These are phyloP conservation scores for Rhodotorula toruloides DNA, from an alignment of 768 basidiomycete genomes.

Conservation along the genomic window DNA sequence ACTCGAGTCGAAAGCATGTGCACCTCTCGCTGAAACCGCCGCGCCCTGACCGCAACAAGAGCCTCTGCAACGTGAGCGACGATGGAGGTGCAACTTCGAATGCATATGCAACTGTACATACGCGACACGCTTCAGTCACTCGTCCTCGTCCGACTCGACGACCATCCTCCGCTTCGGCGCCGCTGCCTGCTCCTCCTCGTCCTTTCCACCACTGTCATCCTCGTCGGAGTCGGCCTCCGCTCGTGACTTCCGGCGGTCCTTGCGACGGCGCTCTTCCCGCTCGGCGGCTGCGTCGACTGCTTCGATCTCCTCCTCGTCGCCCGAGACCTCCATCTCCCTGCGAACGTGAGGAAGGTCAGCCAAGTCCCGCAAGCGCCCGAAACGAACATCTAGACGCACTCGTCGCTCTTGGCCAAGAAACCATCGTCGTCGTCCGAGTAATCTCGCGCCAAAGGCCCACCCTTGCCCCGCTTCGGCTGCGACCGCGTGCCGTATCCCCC, in stretches of 20 bases:
- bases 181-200: slow-evolving; percentile 1
- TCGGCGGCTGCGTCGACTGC: slow-evolving; percentile 27
- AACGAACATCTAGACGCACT: slow-evolving; percentile 6
- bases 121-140: no score
- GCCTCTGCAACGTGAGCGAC: no score
- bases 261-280: slow-evolving; percentile 22
- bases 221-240: background rate
- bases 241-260: slow-evolving; percentile 13
- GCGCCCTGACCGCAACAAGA: no score
- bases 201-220: background rate
- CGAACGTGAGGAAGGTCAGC: background rate
- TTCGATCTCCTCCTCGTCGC: slow-evolving; percentile 22
- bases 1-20: no score
- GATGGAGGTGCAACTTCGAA: no score
- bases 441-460: background rate
- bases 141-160: slow-evolving; percentile 28
- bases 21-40: no score
- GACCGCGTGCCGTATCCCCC: slow-evolving; percentile 2
- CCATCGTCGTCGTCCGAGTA: slow-evolving; percentile 34
- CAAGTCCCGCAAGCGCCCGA: background rate
- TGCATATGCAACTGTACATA: no score
- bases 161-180: slow-evolving; percentile 12
- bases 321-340: slow-evolving; percentile 19
- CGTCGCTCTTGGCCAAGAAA: slow-evolving; percentile 28
- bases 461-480: slow-evolving; percentile 14